Conservation (phyloP, 2,329 filamentous ascomycete genomes). For the Epichloe uncinata region DNA sequence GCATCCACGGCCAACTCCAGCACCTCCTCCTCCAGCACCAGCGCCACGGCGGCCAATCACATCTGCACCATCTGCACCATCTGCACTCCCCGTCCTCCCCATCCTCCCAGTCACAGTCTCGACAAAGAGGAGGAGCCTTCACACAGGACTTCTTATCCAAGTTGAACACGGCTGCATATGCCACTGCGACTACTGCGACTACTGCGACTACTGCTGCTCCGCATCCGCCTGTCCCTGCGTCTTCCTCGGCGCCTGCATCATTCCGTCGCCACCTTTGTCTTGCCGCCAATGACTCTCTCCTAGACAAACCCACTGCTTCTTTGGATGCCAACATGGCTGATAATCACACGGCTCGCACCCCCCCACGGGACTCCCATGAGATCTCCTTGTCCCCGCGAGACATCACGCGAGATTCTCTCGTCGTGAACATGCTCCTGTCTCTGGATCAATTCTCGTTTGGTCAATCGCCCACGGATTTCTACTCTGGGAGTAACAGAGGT, state of each 20-base stretch:
- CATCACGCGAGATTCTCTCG: constrained; percentile 76
- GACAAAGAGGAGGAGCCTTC: neutral
- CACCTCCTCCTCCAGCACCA: neutral
- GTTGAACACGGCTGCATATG: neutral
- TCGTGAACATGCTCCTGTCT: constrained; percentile 90
- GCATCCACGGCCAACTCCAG: neutral
- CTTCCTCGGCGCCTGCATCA: neutral
- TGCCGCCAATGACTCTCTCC: constrained; percentile 13
- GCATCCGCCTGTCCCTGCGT: neutral
- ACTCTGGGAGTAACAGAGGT: constrained; percentile 5
- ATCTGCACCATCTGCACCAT: too few relatives aligned
- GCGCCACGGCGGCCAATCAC: neutral
- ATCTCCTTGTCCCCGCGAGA: constrained; percentile 65
- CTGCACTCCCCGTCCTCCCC: too few relatives aligned
- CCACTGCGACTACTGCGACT: neutral
- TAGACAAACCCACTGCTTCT: constrained; percentile 11
- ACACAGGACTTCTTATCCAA: neutral
- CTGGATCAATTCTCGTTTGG: constrained; percentile 67
- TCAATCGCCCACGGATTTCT: constrained; percentile 18
- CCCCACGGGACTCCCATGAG: constrained; percentile 62
- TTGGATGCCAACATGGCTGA: constrained; percentile 15
- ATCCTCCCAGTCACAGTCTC: neutral
- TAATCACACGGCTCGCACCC: constrained; percentile 12
- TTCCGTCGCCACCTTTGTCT: constrained; percentile 1
- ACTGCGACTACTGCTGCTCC: too few relatives aligned